Evolutionary conservation across 139 green algal species (phyloP), one percentile per base, ranked within the genome.

Genomic region (Deuterostichococcus epilithicus): DNA sequence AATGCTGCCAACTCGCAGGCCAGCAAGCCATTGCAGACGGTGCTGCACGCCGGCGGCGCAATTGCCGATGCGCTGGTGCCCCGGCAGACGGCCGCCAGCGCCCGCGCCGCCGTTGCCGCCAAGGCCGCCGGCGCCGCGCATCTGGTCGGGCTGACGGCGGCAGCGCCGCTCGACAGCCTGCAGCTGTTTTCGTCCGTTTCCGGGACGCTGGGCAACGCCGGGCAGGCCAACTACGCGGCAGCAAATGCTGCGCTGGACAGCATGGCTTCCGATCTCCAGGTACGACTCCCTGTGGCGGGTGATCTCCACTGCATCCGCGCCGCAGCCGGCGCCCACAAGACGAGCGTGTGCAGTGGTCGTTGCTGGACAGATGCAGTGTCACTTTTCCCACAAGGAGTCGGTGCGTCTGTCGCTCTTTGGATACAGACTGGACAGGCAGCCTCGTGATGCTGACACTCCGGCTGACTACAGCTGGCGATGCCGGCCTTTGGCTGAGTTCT

Each of bases 41-140:
- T 94, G 25, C 74, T 96, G n/a, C 90, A 94, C 79, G 91, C 90
- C 23, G 87, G 88, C 34, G 92, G 91, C 18, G 86, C 91, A 28
- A 80, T 97, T 39, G 80, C 84, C 0, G 91, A 95, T 78, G 88
- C 90, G 13, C 89, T 87, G 0, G 28, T 95, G 0, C 22, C 42
- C 1, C 90, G 91, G 36, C 90, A 94, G 77, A 90, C 75, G 5
- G 45, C 82, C 0, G 39, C 58, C 1, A 72, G 78, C 1, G 45
- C 87, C 1, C 82, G 87, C 22, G 67, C 75, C 4, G 90, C 94
- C 38, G 86, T 80, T 78, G 78, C 38, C 20, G 45, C 84, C 36
- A 88, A 88, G 71, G 77, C 80, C 37, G 20, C n/a, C 6, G 63
- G 63, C 30, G 30, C 5, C 4, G 63, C 63, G 3, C 2, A 3